Base-by-base conservation (phyloP, 768 basidiomycete genomes). In the Tephrocybe sp. region DNA sequence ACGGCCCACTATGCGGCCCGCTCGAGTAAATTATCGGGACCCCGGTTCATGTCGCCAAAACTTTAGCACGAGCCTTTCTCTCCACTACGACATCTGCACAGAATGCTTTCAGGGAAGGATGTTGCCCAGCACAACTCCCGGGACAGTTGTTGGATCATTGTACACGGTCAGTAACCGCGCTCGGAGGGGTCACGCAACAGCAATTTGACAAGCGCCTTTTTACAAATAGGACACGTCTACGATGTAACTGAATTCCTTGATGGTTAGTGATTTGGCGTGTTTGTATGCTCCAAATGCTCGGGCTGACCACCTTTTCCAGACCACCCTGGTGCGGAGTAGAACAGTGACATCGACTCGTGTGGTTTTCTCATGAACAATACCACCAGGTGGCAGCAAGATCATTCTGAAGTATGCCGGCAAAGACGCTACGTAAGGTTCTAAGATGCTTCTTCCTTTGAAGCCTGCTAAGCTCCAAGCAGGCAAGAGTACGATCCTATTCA, bases 401-500 rank as follows among this genome's bases (percentile, higher is more conserved):
- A 87, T 95, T 42, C 65, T 95, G 48, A 90, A 90, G 65, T 91
- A 93, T 58, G 92, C 89, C 2, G 94, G 94, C 21, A 88, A 86
- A 64, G 93, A 93, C 64, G 91, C 91, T 26, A 96, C 88, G 84
- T 90, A 66, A 33, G 88, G 65, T 4, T 50, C 53, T 33, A 41
- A 59, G 23, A 37, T 36, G n/a, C 30, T 7, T 53, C 33, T 18
- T 34, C 14, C n/a, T 12, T 9, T 52, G 15, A 28, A 4, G 9
- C 41, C 30, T 44, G 39, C n/a, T 44, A 20, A 37, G 38, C 24
- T 12, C 18, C 20, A 17, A 2, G 47, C 56, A 88, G 85, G 4
- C 78, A 78, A 55, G 90, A 88, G 68, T 93, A 93, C 57, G 92
- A 92, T 21, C 88, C 89, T 1, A 91, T 97, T 44, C 94, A 96